A percentile compares a stretch with the other conserved stretches of the same genome.
These are phyloP conservation scores for Leishmania braziliensis DNA, from an alignment of 208 protist species.

Conservation along the genomic window DNA sequence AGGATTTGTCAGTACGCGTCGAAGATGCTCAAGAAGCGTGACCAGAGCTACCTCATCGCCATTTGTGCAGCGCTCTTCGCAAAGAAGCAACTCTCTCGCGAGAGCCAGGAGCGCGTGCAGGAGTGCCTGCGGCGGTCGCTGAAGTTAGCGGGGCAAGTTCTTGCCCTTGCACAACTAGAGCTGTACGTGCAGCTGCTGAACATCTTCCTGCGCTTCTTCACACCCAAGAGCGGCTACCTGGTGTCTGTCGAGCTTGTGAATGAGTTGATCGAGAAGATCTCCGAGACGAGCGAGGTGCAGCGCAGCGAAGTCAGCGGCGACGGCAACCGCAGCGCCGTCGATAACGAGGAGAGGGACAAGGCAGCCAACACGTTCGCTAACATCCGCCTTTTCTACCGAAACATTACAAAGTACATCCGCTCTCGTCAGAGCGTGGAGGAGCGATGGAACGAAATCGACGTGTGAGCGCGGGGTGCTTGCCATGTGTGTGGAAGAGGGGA, in stretches of 20 bases:
- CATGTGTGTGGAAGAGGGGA: background rate
- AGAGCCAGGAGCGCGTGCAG: constrained; percentile 78
- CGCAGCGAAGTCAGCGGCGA: constrained; percentile 9
- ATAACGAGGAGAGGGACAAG: background rate
- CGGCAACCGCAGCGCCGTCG: background rate
- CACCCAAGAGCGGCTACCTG: constrained; percentile 66
- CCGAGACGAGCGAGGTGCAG: constrained; percentile 48
- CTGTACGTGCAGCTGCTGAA: constrained; percentile 97
- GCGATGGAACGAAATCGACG: constrained; percentile 74
- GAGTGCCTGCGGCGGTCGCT: constrained; percentile 94
- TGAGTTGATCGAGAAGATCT: constrained; percentile 55
- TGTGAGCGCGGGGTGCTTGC: constrained; percentile 18
- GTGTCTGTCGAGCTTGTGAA: constrained; percentile 53
- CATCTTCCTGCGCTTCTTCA: constrained; percentile 94
- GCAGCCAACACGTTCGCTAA: constrained; percentile 31
- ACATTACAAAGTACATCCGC: constrained; percentile 78
- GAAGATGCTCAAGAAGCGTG: constrained; percentile 91
- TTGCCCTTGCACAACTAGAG: constrained; percentile 65
- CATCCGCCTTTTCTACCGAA: constrained; percentile 56
- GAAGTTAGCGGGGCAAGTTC: constrained; percentile 92
- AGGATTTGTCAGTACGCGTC: constrained; percentile 91
- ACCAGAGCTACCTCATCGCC: constrained; percentile 89
- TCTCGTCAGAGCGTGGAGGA: constrained; percentile 60
- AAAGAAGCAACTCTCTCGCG: constrained; percentile 54
- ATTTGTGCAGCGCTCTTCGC: constrained; percentile 92